phyloP scores from a whole-genome alignment of 169 alveolate genomes.

The Cryptosporidium xiaoi region DNA sequence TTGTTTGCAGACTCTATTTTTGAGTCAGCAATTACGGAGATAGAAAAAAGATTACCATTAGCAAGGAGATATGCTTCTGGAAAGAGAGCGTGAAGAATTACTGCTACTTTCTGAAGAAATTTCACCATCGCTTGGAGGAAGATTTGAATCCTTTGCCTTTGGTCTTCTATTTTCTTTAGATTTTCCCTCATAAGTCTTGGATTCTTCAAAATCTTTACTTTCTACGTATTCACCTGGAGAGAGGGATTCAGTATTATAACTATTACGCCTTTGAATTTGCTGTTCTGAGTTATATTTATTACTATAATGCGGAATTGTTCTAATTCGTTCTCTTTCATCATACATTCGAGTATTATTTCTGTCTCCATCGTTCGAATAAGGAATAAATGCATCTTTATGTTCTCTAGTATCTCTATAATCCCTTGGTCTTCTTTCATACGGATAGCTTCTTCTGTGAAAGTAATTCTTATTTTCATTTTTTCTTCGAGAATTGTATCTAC shows the following conservation, averaged over 20 bases:
- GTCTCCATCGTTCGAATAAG: too few species aligned
- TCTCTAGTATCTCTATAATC: not conserved
- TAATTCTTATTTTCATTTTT: not conserved
- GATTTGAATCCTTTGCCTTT: not conserved
- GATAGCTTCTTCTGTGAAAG: not conserved
- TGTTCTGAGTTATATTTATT: too few species aligned
- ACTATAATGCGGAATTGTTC: too few species aligned
- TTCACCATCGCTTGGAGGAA: slow-evolving; percentile 70
- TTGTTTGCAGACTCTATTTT: slow-evolving; percentile 16
- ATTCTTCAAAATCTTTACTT: not conserved
- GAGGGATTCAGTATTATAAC: too few species aligned
- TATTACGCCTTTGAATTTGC: too few species aligned
- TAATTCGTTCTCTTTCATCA: too few species aligned
- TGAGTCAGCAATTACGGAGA: not conserved
- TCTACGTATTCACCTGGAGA: too few species aligned
- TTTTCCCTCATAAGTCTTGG: not conserved
- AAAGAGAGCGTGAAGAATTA: slow-evolving; percentile 41
- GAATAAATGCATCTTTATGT: not conserved
- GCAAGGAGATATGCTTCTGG: slow-evolving; percentile 58
- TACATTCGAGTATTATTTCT: too few species aligned
- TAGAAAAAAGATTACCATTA: not conserved
- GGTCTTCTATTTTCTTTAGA: not conserved
- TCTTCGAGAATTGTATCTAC: not conserved
- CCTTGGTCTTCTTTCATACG: not conserved
- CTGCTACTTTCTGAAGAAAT: slow-evolving; percentile 50